These are phyloP conservation scores for Penicillium odoratum DNA, from an alignment of 495 filamentous ascomycete genomes.

Conservation along the genomic window DNA sequence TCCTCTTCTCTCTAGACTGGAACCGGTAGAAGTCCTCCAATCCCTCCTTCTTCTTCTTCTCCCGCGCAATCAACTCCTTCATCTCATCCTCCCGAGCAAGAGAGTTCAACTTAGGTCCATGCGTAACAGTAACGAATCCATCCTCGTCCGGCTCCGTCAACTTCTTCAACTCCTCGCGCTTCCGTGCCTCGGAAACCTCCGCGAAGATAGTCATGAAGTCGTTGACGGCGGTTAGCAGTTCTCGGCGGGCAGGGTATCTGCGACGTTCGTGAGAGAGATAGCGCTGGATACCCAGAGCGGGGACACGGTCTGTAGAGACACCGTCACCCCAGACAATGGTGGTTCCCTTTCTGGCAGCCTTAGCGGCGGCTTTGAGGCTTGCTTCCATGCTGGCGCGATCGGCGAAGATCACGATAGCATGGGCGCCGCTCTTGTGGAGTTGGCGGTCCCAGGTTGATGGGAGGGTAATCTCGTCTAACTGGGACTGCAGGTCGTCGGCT, in stretches of 20 bases:
- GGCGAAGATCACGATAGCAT: constrained; percentile 78
- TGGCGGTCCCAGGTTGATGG: constrained; percentile 76
- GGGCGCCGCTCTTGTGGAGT: constrained; percentile 68
- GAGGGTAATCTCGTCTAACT: constrained; percentile 52
- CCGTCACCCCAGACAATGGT: constrained; percentile 63
- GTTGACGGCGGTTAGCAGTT: constrained; percentile 70
- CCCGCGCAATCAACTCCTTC: constrained; percentile 66
- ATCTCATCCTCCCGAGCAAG: constrained; percentile 74
- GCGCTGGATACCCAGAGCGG: constrained; percentile 58
- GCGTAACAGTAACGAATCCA: constrained; percentile 89
- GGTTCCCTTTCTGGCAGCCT: constrained; percentile 52
- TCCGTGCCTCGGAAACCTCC: constrained; percentile 63
- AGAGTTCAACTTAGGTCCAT: constrained; percentile 69
- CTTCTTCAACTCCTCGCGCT: constrained; percentile 59
- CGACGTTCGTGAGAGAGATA: constrained; percentile 63
- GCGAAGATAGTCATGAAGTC: constrained; percentile 77
- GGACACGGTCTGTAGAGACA: constrained; percentile 46
- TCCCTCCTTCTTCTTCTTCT: constrained; percentile 68
- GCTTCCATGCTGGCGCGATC: constrained; percentile 72
- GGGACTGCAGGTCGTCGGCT: constrained; percentile 50
- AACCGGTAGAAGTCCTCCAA: constrained; percentile 89
- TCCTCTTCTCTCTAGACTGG: constrained; percentile 85
- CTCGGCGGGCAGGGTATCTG: constrained; percentile 63
- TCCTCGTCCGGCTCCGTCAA: constrained; percentile 86
- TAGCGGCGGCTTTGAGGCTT: constrained; percentile 70